Conservation (phyloP, 192 early-diverging fungal species). For the Glomus cerebriforme region DNA sequence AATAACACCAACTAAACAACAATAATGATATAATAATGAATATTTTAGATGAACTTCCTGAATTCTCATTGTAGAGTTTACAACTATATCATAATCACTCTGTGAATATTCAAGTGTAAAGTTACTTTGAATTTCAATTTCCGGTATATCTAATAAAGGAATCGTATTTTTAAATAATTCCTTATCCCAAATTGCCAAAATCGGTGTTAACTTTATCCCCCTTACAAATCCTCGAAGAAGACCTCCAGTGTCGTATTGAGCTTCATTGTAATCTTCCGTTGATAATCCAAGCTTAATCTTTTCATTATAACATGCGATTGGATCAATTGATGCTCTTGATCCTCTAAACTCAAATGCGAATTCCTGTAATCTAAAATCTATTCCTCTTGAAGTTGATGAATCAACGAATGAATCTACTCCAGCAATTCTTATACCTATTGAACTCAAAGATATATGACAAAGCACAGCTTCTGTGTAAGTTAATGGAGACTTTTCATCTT, state of each 20-base stretch:
- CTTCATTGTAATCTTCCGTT: neutral
- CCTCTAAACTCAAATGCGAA: constrained; percentile 23
- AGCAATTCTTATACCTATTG: constrained; percentile 14
- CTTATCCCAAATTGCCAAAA: constrained; percentile 9
- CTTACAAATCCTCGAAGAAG: neutral
- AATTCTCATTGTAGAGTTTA: constrained; percentile 3
- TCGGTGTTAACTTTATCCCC: constrained; percentile 11
- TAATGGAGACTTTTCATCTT: neutral
- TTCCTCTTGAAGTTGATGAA: constrained; percentile 21
- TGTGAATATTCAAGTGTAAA: neutral
- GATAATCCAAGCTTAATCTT: constrained; percentile 4
- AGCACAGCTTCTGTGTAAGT: constrained; percentile 4
- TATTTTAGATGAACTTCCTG: constrained; percentile 8
- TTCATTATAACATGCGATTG: constrained; percentile 4
- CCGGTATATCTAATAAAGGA: constrained; percentile 17
- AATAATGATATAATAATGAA: constrained; percentile 32
- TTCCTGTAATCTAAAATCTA: constrained; percentile 5
- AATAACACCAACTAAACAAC: constrained; percentile 14
- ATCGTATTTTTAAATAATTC: constrained; percentile 13
- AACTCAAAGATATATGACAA: constrained; percentile 12
- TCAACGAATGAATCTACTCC: constrained; percentile 12
- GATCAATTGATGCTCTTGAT: constrained; percentile 19
- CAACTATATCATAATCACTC: neutral
- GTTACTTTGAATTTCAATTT: constrained; percentile 2
- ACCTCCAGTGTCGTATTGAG: constrained; percentile 13